Evolutionary conservation across 2,329 filamentous ascomycete species (phyloP).

Genomic region (Rutstroemia sp.): DNA sequence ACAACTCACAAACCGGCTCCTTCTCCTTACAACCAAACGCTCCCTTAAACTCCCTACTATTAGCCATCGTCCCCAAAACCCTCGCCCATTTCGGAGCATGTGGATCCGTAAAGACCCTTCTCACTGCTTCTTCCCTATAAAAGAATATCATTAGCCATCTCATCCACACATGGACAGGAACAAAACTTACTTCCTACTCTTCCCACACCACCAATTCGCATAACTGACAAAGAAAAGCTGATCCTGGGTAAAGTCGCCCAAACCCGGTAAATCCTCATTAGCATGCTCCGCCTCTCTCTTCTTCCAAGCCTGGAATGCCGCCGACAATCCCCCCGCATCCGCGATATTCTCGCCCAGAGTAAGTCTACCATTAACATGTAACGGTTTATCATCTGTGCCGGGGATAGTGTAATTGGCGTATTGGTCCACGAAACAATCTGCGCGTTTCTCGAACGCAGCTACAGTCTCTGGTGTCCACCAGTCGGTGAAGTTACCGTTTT

Average conservation of each 20-base stretch:
- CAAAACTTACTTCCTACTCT: constrained; percentile 39
- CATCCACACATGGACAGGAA: too few species aligned
- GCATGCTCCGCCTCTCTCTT: constrained; percentile 43
- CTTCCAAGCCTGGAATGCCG: constrained; percentile 59
- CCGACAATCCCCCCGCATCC: constrained; percentile 58
- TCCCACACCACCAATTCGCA: constrained; percentile 60
- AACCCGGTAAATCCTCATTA: constrained; percentile 48
- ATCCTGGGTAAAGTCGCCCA: constrained; percentile 52
- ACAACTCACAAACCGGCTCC: constrained; percentile 62
- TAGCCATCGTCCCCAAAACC: constrained; percentile 56
- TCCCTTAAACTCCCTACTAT: constrained; percentile 60
- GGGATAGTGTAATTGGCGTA: constrained; percentile 54
- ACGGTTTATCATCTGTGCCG: constrained; percentile 45
- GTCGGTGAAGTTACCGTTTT: constrained; percentile 55
- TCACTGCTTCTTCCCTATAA: constrained; percentile 41
- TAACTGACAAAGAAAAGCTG: constrained; percentile 65
- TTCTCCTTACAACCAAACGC: constrained; percentile 58
- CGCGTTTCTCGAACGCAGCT: constrained; percentile 47
- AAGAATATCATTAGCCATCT: too few species aligned
- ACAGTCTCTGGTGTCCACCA: constrained; percentile 61
- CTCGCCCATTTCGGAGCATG: constrained; percentile 59
- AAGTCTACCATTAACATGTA: constrained; percentile 55
- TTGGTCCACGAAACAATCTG: constrained; percentile 62
- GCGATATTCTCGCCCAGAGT: constrained; percentile 67
- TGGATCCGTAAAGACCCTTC: constrained; percentile 52